Conservation (phyloP, 805 yeast genomes). For the Schizosaccharomyces octosporus region DNA sequence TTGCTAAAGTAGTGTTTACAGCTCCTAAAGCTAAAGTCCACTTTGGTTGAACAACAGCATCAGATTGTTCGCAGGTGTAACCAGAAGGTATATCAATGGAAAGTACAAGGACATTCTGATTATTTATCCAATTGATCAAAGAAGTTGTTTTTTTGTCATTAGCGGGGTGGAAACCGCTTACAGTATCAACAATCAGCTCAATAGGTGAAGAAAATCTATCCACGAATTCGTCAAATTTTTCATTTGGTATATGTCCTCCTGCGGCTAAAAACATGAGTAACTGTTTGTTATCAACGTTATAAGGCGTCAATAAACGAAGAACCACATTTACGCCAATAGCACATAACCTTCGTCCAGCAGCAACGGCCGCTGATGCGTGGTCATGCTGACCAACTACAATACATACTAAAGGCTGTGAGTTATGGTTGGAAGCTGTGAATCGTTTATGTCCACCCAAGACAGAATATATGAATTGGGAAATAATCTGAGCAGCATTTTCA, state of each 20-base stretch:
- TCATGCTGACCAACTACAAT: not conserved
- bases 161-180: not conserved
- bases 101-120: not conserved
- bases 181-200: not conserved
- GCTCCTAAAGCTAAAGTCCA: slow-evolving; percentile 1
- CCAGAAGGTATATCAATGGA: not conserved
- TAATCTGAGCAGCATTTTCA: not conserved
- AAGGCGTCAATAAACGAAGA: not conserved
- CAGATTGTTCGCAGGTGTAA: not conserved
- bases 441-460: not conserved
- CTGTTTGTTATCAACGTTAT: not conserved
- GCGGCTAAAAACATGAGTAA: not conserved
- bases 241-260: not conserved
- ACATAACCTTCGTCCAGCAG: not conserved
- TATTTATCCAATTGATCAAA: not conserved
- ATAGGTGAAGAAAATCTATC: not conserved
- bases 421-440: not conserved
- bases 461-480: not conserved
- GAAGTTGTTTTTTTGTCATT: not conserved
- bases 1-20: not conserved
- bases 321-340: not conserved
- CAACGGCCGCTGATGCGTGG: not conserved
- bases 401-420: not conserved
- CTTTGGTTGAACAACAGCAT: not conserved
- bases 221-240: not conserved